Conservation (phyloP, 2,329 filamentous ascomycete species). For the Fusarium nygamai region DNA sequence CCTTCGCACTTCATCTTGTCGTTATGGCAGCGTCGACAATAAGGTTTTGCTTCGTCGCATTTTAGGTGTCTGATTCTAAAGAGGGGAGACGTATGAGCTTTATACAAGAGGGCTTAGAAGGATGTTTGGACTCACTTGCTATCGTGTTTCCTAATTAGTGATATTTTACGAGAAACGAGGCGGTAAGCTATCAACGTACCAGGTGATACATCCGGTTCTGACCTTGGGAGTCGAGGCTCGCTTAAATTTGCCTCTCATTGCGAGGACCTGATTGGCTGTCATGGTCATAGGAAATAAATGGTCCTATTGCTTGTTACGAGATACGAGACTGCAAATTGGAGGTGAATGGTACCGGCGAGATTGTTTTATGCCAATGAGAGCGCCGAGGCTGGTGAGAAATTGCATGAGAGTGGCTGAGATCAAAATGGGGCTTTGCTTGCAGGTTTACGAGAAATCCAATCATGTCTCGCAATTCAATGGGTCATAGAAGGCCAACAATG, state of each 20-base stretch:
- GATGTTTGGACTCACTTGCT: background rate
- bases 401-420: background rate
- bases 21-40: slow-evolving; percentile 9
- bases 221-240: slow-evolving; percentile 9
- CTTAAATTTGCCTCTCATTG: background rate
- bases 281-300: background rate
- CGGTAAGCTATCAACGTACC: background rate
- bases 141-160: background rate
- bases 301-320: no score
- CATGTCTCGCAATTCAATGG: background rate
- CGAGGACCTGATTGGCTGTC: background rate
- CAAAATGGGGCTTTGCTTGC: background rate
- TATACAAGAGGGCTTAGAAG: rapidly evolving
- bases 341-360: background rate
- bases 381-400: background rate
- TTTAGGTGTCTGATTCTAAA: slow-evolving; percentile 1
- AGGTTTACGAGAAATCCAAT: background rate
- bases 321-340: slow-evolving; percentile 4
- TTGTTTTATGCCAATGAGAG: background rate
- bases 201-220: slow-evolving; percentile 11
- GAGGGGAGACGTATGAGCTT: background rate
- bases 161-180: background rate
- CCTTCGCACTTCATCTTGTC: slow-evolving; percentile 18
- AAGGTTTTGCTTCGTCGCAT: slow-evolving; percentile 10
- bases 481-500: background rate